phyloP scores from a whole-genome alignment of 352 stramenopile genomes.

The Pythium scleroteichum region DNA sequence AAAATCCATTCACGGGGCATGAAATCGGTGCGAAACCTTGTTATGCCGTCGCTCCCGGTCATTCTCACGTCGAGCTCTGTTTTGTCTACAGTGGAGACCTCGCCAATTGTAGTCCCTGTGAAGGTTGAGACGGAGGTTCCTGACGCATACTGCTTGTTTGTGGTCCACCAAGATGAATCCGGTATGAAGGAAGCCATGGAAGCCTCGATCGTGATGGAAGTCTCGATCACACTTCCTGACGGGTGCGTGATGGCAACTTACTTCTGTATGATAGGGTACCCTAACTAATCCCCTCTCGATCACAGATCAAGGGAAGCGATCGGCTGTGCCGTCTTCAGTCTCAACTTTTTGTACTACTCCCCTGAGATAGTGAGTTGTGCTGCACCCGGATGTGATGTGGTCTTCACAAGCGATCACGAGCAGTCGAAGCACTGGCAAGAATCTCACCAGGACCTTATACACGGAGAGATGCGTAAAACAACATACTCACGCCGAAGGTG shows the following conservation, averaged over 20 bases:
- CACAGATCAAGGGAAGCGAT: slow-evolving; percentile 20
- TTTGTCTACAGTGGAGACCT: slow-evolving; percentile 38
- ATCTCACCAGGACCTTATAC: slow-evolving; percentile 19
- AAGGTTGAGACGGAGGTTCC: slow-evolving; percentile 38
- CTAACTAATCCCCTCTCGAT: not conserved
- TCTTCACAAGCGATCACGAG: slow-evolving; percentile 37
- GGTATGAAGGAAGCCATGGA: slow-evolving; percentile 56
- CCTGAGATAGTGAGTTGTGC: slow-evolving; percentile 50
- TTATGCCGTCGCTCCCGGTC: no score
- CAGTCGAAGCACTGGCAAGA: slow-evolving; percentile 42
- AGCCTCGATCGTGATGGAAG: slow-evolving; percentile 40
- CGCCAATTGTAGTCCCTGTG: slow-evolving; percentile 34
- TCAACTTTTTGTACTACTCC: slow-evolving; percentile 78
- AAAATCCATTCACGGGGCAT: slow-evolving; percentile 26
- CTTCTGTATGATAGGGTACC: no score
- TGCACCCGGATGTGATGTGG: slow-evolving; percentile 30
- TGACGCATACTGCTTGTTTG: slow-evolving; percentile 50
- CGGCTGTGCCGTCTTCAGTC: slow-evolving; percentile 56
- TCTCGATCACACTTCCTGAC: slow-evolving; percentile 13
- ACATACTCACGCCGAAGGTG: slow-evolving; percentile 39
- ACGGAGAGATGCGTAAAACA: not conserved
- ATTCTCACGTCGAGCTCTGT: no score
- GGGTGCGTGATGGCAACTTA: slow-evolving; percentile 10
- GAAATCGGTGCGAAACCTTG: slow-evolving; percentile 17
- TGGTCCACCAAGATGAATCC: slow-evolving; percentile 34